Evolutionary conservation across 805 yeast species (phyloP).

Genomic region (Ogataea degrootiae): DNA sequence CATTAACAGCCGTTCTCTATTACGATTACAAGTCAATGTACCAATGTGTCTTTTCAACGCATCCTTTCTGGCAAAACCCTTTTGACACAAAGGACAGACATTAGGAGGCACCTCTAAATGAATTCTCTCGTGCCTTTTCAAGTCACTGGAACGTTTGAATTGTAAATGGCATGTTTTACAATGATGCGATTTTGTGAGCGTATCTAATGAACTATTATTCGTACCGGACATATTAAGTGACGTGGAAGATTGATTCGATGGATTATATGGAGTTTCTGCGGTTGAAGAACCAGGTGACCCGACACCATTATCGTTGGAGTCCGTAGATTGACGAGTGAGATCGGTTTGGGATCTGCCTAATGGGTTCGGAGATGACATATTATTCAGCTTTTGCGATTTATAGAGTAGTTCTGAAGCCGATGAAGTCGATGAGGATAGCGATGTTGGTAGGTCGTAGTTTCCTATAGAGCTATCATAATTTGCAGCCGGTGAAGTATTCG

Average conservation of each 20-base stretch:
- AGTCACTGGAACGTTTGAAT: slow-evolving; percentile 64
- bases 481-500: too few relatives aligned
- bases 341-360: slow-evolving; percentile 2
- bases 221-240: not conserved
- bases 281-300: not conserved
- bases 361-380: slow-evolving; percentile 7
- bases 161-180: slow-evolving; percentile 59
- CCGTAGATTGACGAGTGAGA: not conserved
- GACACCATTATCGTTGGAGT: not conserved
- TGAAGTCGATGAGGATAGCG: not conserved
- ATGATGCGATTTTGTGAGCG: slow-evolving; percentile 25
- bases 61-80: slow-evolving; percentile 80
- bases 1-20: slow-evolving; percentile 47
- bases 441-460: too few relatives aligned
- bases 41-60: slow-evolving; percentile 73
- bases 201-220: not conserved
- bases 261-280: not conserved
- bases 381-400: slow-evolving; percentile 3
- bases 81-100: slow-evolving; percentile 70
- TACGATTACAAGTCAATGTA: slow-evolving; percentile 70
- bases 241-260: not conserved
- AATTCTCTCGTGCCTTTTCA: slow-evolving; percentile 71
- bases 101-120: slow-evolving; percentile 70
- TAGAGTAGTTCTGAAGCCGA: slow-evolving; percentile 1
- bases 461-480: too few relatives aligned